Evolutionary conservation across 805 yeast genomes (phyloP).

Genomic region (Ogataea zsoltii): DNA sequence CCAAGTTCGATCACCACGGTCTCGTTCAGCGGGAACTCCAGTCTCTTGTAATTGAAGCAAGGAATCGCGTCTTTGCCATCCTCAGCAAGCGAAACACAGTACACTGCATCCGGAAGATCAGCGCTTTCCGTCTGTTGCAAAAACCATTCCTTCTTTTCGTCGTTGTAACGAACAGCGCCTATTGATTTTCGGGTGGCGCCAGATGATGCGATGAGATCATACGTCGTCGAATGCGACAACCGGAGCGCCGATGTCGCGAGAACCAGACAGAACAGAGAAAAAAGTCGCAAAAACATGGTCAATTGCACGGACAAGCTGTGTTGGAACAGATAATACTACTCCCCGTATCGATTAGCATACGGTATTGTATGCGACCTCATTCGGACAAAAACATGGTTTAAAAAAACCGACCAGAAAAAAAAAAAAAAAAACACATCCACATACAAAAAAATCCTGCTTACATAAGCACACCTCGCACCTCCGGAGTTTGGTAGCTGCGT

Average conservation of each 20-base stretch:
- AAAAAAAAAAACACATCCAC: too few species aligned
- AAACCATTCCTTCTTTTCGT: slow-evolving; percentile 8
- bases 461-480: too few species aligned
- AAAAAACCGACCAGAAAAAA: too few species aligned
- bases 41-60: slow-evolving; percentile 26
- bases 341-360: too few species aligned
- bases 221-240: neutral
- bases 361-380: too few species aligned
- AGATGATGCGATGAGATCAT: slow-evolving; percentile 7
- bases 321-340: too few species aligned
- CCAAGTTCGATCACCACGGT: slow-evolving; percentile 15
- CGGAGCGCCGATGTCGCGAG: neutral
- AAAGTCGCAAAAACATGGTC: too few species aligned
- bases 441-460: too few species aligned
- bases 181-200: slow-evolving; percentile 6
- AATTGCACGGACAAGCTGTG: too few species aligned
- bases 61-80: slow-evolving; percentile 4
- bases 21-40: slow-evolving; percentile 22
- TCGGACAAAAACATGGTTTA: too few species aligned
- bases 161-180: slow-evolving; percentile 11
- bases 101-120: slow-evolving; percentile 9
- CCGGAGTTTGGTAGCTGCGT: too few species aligned
- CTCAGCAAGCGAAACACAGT: slow-evolving; percentile 21
- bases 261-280: neutral
- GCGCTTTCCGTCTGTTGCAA: neutral